phyloP scores from a whole-genome alignment of 2,329 filamentous ascomycete genomes.

The Waltergamsia citrina region DNA sequence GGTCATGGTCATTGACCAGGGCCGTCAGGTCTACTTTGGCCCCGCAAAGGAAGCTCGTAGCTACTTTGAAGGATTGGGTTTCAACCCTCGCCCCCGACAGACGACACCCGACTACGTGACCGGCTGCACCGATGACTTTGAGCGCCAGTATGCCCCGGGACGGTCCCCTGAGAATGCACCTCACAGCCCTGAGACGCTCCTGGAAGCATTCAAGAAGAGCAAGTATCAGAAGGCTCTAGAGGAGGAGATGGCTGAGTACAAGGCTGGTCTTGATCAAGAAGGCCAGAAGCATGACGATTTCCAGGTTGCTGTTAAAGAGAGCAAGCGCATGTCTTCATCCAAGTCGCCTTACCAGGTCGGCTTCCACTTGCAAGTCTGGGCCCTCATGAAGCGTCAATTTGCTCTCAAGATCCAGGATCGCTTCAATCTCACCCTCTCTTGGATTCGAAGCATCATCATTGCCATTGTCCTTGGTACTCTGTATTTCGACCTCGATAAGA shows the following conservation, averaged over 20 bases:
- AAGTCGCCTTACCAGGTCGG: conserved; percentile 76
- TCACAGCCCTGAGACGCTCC: conserved; percentile 56
- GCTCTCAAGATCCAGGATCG: conserved; percentile 80
- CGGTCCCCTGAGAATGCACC: conserved; percentile 58
- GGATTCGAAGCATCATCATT: conserved; percentile 58
- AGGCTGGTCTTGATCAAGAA: conserved; percentile 51
- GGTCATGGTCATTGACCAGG: conserved; percentile 70
- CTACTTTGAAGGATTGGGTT: conserved; percentile 73
- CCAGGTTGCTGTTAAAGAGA: conserved; percentile 62
- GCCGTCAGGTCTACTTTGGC: conserved; percentile 69
- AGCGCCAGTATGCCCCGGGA: conserved; percentile 65
- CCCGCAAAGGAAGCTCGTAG: conserved; percentile 54
- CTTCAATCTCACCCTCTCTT: conserved; percentile 65
- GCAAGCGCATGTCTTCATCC: conserved; percentile 66
- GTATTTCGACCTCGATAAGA: conserved; percentile 60
- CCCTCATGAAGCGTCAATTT: conserved; percentile 75
- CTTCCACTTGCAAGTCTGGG: conserved; percentile 76
- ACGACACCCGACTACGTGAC: conserved; percentile 78
- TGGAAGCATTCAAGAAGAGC: conserved; percentile 61
- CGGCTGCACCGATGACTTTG: conserved; percentile 75
- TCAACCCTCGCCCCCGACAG: conserved; percentile 63
- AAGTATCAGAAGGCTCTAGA: conserved; percentile 44
- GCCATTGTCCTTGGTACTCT: conserved; percentile 74
- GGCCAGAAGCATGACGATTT: conserved; percentile 68
- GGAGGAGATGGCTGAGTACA: conserved; percentile 61